Percentiles rank a stretch among this genome's conserved stretches.
phyloP scores from a whole-genome alignment of 371 early-diverging fungal species.

The Fennellomyces sp. region DNA sequence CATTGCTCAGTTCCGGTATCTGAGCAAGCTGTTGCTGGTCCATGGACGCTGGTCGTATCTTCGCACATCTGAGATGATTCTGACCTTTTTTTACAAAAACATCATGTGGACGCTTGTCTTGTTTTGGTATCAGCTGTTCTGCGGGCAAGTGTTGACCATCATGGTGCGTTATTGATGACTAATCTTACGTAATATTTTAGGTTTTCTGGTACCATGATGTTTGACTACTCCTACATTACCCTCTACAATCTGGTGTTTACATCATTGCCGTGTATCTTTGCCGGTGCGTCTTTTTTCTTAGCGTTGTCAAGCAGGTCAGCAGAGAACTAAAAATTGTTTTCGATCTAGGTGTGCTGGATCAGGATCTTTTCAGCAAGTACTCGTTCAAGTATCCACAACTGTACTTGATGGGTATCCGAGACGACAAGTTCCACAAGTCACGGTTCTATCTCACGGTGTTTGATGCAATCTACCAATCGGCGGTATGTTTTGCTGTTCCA shows the following conservation, averaged over 20 bases:
- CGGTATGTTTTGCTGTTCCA: constrained; percentile 80
- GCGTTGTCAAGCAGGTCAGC: not conserved
- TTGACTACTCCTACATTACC: constrained; percentile 84
- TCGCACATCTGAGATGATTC: constrained; percentile 77
- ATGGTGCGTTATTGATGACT: constrained; percentile 77
- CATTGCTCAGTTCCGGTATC: constrained; percentile 80
- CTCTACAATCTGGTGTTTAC: constrained; percentile 83
- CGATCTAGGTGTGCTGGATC: constrained; percentile 77
- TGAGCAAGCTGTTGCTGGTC: constrained; percentile 76
- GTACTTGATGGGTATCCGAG: constrained; percentile 85
- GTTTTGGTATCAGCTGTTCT: constrained; percentile 83
- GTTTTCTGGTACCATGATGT: constrained; percentile 63
- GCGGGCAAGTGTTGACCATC: constrained; percentile 63
- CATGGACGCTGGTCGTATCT: constrained; percentile 88
- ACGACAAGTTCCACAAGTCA: constrained; percentile 78
- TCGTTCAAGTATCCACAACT: constrained; percentile 84
- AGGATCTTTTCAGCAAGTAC: constrained; percentile 81
- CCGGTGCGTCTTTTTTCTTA: constrained; percentile 25
- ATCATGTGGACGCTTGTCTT: constrained; percentile 78
- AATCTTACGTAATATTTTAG: constrained; percentile 74
- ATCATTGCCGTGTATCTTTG: constrained; percentile 69
- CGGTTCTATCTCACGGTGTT: constrained; percentile 85
- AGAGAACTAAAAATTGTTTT: not conserved
- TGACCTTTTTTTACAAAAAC: constrained; percentile 83
- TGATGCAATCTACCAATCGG: constrained; percentile 91